phyloP scores from a whole-genome alignment of 2,329 filamentous ascomycete genomes.

The Cryphonectria nitschkei region DNA sequence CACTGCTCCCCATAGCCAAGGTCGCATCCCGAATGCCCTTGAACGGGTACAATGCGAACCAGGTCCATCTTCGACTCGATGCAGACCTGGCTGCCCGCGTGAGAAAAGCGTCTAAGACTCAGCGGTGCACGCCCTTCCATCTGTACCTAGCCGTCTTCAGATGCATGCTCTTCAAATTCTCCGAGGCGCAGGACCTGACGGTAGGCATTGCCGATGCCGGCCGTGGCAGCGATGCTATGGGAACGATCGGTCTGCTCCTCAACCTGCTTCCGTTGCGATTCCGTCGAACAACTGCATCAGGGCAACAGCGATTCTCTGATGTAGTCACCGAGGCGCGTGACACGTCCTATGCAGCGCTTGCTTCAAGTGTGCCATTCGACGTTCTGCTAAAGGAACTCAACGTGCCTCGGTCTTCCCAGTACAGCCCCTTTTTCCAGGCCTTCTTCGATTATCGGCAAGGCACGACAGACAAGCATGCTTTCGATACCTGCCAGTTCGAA shows the following conservation, averaged over 20 bases:
- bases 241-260: constrained; percentile 50
- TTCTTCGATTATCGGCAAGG: constrained; percentile 38
- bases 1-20: not conserved
- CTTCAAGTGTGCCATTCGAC: not conserved
- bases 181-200: constrained; percentile 37
- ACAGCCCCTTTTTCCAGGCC: constrained; percentile 54
- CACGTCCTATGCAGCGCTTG: not conserved
- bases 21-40: not conserved
- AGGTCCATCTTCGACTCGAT: no score
- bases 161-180: constrained; percentile 48
- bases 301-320: constrained; percentile 39
- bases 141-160: constrained; percentile 45
- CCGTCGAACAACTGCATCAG: constrained; percentile 14
- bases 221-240: constrained; percentile 38
- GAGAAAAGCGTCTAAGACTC: no score
- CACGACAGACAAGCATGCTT: not conserved
- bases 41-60: not conserved
- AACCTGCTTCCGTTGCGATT: constrained; percentile 54
- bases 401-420: not conserved
- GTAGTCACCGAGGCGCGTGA: not conserved
- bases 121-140: not conserved
- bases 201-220: constrained; percentile 54
- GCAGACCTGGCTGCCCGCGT: not conserved
- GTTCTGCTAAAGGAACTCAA: not conserved
- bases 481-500: not conserved